Conservation (phyloP, 352 stramenopile genomes). For the Peronospora belbahrii region DNA sequence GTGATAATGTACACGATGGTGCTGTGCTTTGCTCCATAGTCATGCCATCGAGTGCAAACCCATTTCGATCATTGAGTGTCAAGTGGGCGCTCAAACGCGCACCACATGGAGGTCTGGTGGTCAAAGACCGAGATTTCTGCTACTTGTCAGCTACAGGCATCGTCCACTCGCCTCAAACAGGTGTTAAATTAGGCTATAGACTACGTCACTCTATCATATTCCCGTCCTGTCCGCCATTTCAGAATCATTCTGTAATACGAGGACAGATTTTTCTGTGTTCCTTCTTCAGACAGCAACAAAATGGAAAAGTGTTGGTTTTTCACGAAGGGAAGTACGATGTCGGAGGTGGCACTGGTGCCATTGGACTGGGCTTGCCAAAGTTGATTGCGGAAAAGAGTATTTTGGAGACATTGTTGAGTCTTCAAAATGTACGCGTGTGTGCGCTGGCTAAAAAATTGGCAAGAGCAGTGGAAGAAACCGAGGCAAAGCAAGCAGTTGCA, state of each 20-base stretch:
- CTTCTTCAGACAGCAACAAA: constrained; percentile 54
- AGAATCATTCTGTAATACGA: constrained; percentile 48
- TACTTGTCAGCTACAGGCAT: constrained; percentile 33
- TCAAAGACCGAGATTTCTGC: constrained; percentile 47
- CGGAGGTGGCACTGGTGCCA: constrained; percentile 20
- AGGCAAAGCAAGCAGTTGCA: constrained; percentile 20
- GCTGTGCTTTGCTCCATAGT: constrained; percentile 36
- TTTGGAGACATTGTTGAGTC: constrained; percentile 34
- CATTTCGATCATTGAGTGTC: constrained; percentile 39
- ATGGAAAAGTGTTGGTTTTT: constrained; percentile 52
- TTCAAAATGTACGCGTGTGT: constrained; percentile 37
- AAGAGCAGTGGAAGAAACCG: constrained; percentile 28
- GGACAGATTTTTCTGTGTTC: constrained; percentile 58
- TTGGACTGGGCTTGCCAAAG: constrained; percentile 31
- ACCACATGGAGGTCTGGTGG: constrained; percentile 25
- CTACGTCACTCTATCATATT: constrained; percentile 60
- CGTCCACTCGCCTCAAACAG: constrained; percentile 22
- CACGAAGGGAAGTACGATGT: constrained; percentile 52
- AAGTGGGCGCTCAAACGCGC: constrained; percentile 40
- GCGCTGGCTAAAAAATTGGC: constrained; percentile 56
- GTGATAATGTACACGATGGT: constrained; percentile 36
- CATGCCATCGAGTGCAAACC: constrained; percentile 19
- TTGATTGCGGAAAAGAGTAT: constrained; percentile 40
- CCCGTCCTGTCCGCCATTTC: constrained; percentile 35
- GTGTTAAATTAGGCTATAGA: constrained; percentile 34